Base-by-base conservation (phyloP, 495 filamentous ascomycete genomes). In the Penicillium canariense region DNA sequence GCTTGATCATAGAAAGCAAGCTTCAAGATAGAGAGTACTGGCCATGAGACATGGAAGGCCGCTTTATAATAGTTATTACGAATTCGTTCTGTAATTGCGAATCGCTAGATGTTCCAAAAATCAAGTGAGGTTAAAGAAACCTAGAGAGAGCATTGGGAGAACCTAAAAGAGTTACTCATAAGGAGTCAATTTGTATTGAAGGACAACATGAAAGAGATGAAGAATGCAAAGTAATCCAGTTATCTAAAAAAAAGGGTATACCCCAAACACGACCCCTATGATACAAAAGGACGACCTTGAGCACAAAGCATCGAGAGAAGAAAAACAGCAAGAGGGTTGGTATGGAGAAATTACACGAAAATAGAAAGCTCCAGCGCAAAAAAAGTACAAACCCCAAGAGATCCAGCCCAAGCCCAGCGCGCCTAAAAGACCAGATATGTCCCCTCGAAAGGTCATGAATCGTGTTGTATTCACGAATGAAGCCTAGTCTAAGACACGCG, bases 291-390 rank as follows among this genome's bases (percentile, higher is more conserved):
- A 39, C 9, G 10, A 5, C 25, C 18, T 14, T 3, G 27, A 48
- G 14, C 15, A n/a, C 26, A 15, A 32, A 22, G 12, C 30, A 48
- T 15, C 9, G 26, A 34, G 9, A 31, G 9, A 51, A 42, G 5
- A 15, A 42, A 20, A 22, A 32, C 17, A 50, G 27, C 2, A n/a
- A 40, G 48, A 49, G 27, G 28, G 36, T 32, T 60, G 52, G 55
- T 65, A 65, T 59, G 59, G 25, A 35, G 43, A 58, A 50, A 61
- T 55, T 56, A 62, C 62, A 59, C 42, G 30, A 52, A 60, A 30
- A 56, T 55, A 26, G 40, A 43, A 44, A 54, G 43, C 50, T 28
- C 61, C 45, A 54, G 27, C n/a, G 32, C 35, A 55, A 55, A 39
- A 39, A 18, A 31, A 44, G 48, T 53, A 62, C 49, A 56, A 34